Percentiles rank a stretch among this genome's conserved stretches.
These are phyloP conservation scores for Glebionis coronaria DNA, from an alignment of 129 eudicot species.

Conservation along the genomic window DNA sequence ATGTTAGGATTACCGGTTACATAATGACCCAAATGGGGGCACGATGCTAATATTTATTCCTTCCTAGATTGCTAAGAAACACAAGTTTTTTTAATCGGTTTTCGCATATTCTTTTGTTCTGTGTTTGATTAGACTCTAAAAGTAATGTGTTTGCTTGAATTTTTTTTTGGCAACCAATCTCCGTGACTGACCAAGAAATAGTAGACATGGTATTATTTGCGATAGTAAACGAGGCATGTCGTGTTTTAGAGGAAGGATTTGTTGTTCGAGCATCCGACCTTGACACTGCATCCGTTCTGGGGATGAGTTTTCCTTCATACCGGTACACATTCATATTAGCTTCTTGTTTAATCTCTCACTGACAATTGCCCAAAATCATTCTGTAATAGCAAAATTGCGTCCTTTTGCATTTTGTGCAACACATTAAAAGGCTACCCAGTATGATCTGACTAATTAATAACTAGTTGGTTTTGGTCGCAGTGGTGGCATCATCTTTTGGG, in stretches of 20 bases:
- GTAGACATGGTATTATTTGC: slow-evolving; percentile 92
- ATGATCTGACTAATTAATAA: background rate
- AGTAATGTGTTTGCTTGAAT: slow-evolving; percentile 10
- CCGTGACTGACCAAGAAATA: slow-evolving; percentile 71
- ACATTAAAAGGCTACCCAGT: background rate
- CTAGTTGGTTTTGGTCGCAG: slow-evolving; percentile 39
- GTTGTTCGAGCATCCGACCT: slow-evolving; percentile 90
- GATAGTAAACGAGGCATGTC: slow-evolving; percentile 94
- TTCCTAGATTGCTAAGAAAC: too few relatives aligned
- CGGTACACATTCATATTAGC: slow-evolving; percentile 39
- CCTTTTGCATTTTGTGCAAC: background rate
- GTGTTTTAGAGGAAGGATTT: slow-evolving; percentile 82
- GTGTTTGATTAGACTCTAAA: background rate
- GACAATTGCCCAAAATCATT: too few relatives aligned
- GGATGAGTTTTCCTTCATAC: slow-evolving; percentile 93
- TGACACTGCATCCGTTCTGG: slow-evolving; percentile 90
- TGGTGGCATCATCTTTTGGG: slow-evolving; percentile 93
- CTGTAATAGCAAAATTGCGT: background rate
- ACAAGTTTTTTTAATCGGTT: too few relatives aligned
- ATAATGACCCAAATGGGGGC: too few relatives aligned
- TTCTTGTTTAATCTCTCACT: background rate
- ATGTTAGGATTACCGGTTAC: too few relatives aligned
- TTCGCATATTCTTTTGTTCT: background rate
- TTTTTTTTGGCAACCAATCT: slow-evolving; percentile 54
- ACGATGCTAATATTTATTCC: too few relatives aligned